These are phyloP conservation scores for Sclerotiophoma versabilis DNA, from an alignment of 2,329 filamentous ascomycete genomes.

Conservation along the genomic window DNA sequence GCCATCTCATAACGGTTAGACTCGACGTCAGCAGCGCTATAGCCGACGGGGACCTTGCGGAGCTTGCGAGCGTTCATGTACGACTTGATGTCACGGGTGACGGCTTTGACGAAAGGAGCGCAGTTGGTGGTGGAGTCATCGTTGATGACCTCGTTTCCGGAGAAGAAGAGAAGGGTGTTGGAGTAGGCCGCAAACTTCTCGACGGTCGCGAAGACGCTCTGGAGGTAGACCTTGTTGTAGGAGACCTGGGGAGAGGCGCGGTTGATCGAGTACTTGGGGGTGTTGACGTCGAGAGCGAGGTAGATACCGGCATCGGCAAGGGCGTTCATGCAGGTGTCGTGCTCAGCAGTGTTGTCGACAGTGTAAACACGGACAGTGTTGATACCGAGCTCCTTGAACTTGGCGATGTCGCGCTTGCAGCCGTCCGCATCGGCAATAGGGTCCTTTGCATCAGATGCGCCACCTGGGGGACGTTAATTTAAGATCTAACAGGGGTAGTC, in stretches of 20 bases:
- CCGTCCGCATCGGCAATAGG: conserved; percentile 74
- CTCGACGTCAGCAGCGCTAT: conserved; percentile 85
- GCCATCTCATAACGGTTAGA: conserved; percentile 87
- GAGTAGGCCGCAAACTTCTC: conserved; percentile 82
- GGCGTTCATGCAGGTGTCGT: conserved; percentile 84
- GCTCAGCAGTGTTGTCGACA: conserved; percentile 82
- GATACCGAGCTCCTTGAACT: conserved; percentile 85
- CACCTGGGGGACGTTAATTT: conserved; percentile 52
- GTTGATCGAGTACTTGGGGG: conserved; percentile 87
- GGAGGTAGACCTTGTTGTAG: conserved; percentile 88
- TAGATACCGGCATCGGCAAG: conserved; percentile 89
- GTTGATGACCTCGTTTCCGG: conserved; percentile 80
- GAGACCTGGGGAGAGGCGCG: conserved; percentile 74
- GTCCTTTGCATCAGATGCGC: conserved; percentile 69
- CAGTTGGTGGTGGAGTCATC: conserved; percentile 66
- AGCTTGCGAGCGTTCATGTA: conserved; percentile 76
- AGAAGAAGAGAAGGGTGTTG: conserved; percentile 88
- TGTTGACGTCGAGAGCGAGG: conserved; percentile 90
- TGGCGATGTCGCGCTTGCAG: conserved; percentile 80
- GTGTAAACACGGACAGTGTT: conserved; percentile 95
- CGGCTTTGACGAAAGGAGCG: conserved; percentile 74
- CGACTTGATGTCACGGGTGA: conserved; percentile 80
- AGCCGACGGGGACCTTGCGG: conserved; percentile 76
- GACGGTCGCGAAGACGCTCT: conserved; percentile 85
- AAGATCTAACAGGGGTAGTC: not conserved